Conservation (phyloP, 1,284 basidiomycete genomes). For the Rugosomyces carneus region DNA sequence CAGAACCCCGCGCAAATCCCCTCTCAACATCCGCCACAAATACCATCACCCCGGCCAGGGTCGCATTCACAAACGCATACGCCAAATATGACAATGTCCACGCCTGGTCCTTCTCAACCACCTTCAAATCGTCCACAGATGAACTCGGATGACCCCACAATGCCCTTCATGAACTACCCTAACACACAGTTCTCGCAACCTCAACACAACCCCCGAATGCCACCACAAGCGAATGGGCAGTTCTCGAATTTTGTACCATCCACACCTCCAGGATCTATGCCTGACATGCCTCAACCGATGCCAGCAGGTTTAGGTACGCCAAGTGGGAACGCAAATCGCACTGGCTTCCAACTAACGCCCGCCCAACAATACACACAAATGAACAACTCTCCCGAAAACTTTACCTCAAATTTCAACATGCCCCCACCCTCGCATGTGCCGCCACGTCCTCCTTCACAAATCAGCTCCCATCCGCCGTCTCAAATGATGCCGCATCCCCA, state of each 20-base stretch:
- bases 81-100: conserved; percentile 36
- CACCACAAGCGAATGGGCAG: conserved; percentile 24
- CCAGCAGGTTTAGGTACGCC: conserved; percentile 25
- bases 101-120: conserved; percentile 39
- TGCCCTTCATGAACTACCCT: conserved; percentile 38
- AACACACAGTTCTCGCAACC: conserved; percentile 34
- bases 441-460: conserved; percentile 43
- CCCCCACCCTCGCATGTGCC: conserved; percentile 31
- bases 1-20: conserved; percentile 34
- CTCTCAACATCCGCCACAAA: conserved; percentile 31
- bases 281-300: conserved; percentile 36
- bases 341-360: conserved; percentile 46
- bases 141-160: conserved; percentile 36
- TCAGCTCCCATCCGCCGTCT: conserved; percentile 22
- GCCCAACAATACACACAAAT: conserved; percentile 53
- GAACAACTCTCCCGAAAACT: conserved; percentile 32
- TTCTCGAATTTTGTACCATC: conserved; percentile 32
- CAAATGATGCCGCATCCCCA: conserved; percentile 26
- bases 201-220: conserved; percentile 33
- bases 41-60: conserved; percentile 41
- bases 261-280: conserved; percentile 37
- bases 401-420: conserved; percentile 27
- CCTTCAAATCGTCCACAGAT: conserved; percentile 35
- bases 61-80: conserved; percentile 34
- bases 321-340: conserved; percentile 28